Evolutionary conservation across 108 stramenopile genomes (phyloP).

Genomic region (Discostella pseudostelligera): DNA sequence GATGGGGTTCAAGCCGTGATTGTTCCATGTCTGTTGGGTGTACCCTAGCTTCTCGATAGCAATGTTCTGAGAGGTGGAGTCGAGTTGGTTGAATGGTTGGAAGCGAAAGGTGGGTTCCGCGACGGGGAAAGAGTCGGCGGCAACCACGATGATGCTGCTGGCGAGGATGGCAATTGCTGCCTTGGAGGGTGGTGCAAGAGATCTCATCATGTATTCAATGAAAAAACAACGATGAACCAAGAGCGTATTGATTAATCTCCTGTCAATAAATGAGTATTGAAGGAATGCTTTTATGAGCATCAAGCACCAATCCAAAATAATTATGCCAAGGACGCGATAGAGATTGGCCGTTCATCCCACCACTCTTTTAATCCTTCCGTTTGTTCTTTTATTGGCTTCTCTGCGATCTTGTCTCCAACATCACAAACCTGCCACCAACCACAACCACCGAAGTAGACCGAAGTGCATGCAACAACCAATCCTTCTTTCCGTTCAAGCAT

Average conservation of each 20-base stretch:
- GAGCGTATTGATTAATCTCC: not conserved
- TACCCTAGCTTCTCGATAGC: constrained; percentile 33
- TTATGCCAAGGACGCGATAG: too few species aligned
- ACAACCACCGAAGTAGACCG: too few species aligned
- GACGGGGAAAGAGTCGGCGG: constrained; percentile 22
- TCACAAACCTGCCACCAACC: too few species aligned
- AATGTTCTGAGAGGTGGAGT: constrained; percentile 18
- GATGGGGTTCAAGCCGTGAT: constrained; percentile 19
- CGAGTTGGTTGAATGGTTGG: constrained; percentile 27
- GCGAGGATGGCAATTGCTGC: constrained; percentile 11
- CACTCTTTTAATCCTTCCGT: not conserved
- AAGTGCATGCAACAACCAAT: too few species aligned
- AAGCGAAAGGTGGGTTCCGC: constrained; percentile 25
- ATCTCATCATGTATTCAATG: constrained; percentile 5
- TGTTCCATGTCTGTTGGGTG: constrained; percentile 37
- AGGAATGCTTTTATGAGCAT: too few species aligned
- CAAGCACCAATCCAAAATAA: too few species aligned
- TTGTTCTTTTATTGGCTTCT: not conserved
- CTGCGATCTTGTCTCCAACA: not conserved
- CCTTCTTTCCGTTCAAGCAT: too few species aligned
- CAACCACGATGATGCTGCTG: constrained; percentile 7
- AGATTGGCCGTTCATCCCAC: not conserved
- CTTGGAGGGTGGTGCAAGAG: constrained; percentile 7
- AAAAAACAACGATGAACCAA: too few species aligned
- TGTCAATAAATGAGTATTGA: too few species aligned